These are phyloP conservation scores for Hypoxylon rickii DNA, from an alignment of 495 filamentous ascomycete genomes.

Conservation along the genomic window DNA sequence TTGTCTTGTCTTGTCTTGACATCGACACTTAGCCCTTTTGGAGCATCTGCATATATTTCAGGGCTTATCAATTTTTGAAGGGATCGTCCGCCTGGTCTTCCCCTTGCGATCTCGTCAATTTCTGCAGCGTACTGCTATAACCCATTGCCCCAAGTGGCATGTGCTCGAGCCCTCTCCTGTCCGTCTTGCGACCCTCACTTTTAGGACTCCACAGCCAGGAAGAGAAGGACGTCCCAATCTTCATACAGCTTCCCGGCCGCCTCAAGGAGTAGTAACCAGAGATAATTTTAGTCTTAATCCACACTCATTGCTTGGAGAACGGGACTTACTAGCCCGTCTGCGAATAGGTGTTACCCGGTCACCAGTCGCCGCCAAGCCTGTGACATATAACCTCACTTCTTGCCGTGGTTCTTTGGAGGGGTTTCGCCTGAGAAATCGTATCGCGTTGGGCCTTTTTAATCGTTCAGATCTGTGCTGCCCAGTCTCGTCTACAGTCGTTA, in stretches of 20 bases:
- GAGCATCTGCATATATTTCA: background rate
- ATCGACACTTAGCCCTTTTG: slow-evolving; percentile 29
- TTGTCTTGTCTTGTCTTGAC: no score
- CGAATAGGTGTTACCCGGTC: background rate
- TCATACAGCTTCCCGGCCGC: slow-evolving; percentile 15
- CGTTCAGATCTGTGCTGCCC: background rate
- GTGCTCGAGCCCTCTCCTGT: slow-evolving; percentile 36
- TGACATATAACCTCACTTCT: slow-evolving; percentile 14
- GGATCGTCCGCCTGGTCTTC: slow-evolving; percentile 24
- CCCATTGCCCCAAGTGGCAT: slow-evolving; percentile 22
- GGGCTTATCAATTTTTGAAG: slow-evolving; percentile 6
- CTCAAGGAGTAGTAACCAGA: slow-evolving; percentile 17
- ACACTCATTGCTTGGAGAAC: slow-evolving; percentile 2
- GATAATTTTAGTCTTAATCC: slow-evolving; percentile 10
- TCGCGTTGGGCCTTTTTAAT: slow-evolving; percentile 1
- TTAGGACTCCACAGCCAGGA: slow-evolving; percentile 26
- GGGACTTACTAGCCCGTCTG: background rate
- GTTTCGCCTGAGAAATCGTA: slow-evolving; percentile 1
- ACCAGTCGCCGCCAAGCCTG: slow-evolving; percentile 1
- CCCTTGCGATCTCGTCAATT: slow-evolving; percentile 33
- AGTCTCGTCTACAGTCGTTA: background rate
- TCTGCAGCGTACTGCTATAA: slow-evolving; percentile 18
- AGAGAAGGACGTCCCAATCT: slow-evolving; percentile 22
- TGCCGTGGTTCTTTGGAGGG: slow-evolving; percentile 1
- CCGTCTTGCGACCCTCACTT: slow-evolving; percentile 29